A percentile compares a stretch with the other conserved stretches of the same genome.
Conservation (phyloP, 176 grass and related monocot species). For the Triticum urartu region DNA sequence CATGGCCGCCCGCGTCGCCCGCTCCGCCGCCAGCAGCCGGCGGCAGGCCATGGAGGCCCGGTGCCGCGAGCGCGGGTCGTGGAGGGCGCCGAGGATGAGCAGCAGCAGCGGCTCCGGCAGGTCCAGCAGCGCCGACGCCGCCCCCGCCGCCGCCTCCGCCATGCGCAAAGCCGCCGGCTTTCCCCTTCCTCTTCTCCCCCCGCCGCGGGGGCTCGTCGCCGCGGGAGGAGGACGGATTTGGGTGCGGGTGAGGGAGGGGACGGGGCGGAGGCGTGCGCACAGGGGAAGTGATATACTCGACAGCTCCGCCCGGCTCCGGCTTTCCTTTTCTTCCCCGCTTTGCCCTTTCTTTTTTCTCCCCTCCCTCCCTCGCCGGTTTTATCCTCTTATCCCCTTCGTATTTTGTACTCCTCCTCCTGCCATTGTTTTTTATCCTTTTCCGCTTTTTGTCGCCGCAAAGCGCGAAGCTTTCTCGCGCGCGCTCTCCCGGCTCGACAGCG, state of each 20-base stretch:
- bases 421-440: background rate
- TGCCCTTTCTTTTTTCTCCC: background rate
- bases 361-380: background rate
- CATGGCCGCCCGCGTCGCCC: slow-evolving; percentile 56
- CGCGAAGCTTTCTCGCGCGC: background rate
- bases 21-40: slow-evolving; percentile 55
- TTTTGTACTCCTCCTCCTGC: background rate
- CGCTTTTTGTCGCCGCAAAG: slow-evolving; percentile 11
- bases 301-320: background rate
- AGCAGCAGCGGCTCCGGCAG: slow-evolving; percentile 74
- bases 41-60: slow-evolving; percentile 50
- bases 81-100: slow-evolving; percentile 53
- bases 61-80: slow-evolving; percentile 59
- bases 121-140: slow-evolving; percentile 51
- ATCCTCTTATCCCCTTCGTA: slow-evolving; percentile 38
- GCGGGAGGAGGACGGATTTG: background rate
- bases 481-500: background rate
- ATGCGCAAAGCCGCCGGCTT: slow-evolving; percentile 10
- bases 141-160: slow-evolving; percentile 14
- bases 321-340: background rate
- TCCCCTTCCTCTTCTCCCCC: background rate
- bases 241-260: background rate
- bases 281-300: slow-evolving; percentile 56
- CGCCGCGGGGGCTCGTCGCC: slow-evolving; percentile 2
- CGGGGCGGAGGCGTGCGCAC: slow-evolving; percentile 14